These are phyloP conservation scores for Albatrellus ellisii DNA, from an alignment of 768 basidiomycete species.

Conservation along the genomic window DNA sequence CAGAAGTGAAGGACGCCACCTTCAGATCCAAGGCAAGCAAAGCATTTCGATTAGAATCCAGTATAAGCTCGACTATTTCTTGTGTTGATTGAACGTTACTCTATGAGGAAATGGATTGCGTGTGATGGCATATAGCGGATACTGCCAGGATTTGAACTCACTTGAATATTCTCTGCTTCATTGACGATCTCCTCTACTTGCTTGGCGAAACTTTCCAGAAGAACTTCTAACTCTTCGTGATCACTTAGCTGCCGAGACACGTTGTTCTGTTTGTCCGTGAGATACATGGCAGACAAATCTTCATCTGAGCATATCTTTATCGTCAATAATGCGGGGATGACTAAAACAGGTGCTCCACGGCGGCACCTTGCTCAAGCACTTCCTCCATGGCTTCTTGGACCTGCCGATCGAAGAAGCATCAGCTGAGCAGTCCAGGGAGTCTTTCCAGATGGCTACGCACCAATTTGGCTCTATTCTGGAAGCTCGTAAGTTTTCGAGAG, in stretches of 20 bases:
- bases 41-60: conserved; percentile 92
- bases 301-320: conserved; percentile 44
- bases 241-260: conserved; percentile 51
- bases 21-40: conserved; percentile 85
- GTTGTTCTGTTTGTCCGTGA: conserved; percentile 70
- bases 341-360: neutral
- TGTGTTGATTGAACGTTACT: conserved; percentile 93
- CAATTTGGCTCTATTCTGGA: conserved; percentile 82
- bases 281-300: conserved; percentile 90
- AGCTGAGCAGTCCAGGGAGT: neutral
- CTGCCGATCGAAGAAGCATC: conserved; percentile 23
- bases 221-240: conserved; percentile 86
- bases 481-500: conserved; percentile 75
- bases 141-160: conserved; percentile 19
- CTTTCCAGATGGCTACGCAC: conserved; percentile 26
- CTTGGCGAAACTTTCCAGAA: conserved; percentile 91
- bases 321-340: neutral
- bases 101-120: conserved; percentile 24
- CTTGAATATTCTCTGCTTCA: conserved; percentile 81
- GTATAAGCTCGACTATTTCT: conserved; percentile 93
- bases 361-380: conserved; percentile 72
- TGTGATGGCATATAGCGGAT: neutral
- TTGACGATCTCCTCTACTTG: conserved; percentile 96
- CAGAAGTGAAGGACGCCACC: conserved; percentile 26
- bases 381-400: conserved; percentile 88